Percentiles rank a stretch among this genome's conserved stretches.
These are phyloP conservation scores for Artomyces pyxidatus DNA, from an alignment of 768 basidiomycete species.

Conservation along the genomic window DNA sequence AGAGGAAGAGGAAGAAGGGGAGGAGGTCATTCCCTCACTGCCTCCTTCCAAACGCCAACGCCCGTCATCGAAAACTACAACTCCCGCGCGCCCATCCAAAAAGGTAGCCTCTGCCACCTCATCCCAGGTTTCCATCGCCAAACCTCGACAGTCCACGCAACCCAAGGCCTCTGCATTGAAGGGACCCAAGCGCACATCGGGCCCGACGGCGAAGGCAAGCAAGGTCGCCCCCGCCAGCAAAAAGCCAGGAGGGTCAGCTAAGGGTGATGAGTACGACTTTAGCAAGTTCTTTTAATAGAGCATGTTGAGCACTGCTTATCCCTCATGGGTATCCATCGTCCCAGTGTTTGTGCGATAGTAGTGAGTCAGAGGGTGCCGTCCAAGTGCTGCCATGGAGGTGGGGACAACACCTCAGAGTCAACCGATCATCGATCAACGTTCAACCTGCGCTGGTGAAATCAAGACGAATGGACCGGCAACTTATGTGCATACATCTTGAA, in stretches of 20 bases:
- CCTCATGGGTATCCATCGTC: too few species aligned
- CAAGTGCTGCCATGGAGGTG: too few species aligned
- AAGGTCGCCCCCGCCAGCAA: conserved; percentile 8
- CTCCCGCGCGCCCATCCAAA: conserved; percentile 23
- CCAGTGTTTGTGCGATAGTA: too few species aligned
- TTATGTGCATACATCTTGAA: too few species aligned
- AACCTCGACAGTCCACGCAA: not conserved
- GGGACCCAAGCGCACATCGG: not conserved
- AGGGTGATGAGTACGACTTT: conserved; percentile 47
- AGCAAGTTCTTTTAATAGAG: conserved; percentile 47
- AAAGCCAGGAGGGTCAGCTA: conserved; percentile 11
- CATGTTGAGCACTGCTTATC: too few species aligned
- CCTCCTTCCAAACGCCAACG: conserved; percentile 26
- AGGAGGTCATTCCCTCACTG: conserved; percentile 24
- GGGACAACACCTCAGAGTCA: too few species aligned
- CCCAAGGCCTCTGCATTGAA: not conserved
- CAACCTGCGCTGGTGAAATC: too few species aligned
- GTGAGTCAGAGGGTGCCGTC: too few species aligned
- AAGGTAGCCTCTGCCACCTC: conserved; percentile 28
- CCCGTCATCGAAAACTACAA: conserved; percentile 2
- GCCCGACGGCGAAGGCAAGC: conserved; percentile 3
- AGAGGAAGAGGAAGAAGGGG: conserved; percentile 30
- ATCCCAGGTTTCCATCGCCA: too few species aligned
- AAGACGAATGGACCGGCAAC: too few species aligned
- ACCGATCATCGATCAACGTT: too few species aligned